Percentiles rank a stretch among this genome's conserved stretches.
Conservation (phyloP, 2,329 filamentous ascomycete species). For the Venturia asperata region DNA sequence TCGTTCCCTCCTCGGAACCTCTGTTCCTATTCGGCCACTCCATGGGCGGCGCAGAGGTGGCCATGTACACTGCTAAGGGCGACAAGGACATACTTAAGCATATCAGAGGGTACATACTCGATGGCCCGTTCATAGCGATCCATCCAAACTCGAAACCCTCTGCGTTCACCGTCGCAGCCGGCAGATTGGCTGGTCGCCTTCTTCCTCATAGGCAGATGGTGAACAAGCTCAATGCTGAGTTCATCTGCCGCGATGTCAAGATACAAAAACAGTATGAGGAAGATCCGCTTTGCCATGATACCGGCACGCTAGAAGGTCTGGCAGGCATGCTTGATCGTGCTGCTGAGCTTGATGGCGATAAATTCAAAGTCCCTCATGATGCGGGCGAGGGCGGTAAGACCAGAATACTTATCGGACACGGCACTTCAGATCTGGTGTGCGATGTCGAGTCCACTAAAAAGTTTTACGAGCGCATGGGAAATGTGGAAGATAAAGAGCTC, state of each 20-base stretch:
- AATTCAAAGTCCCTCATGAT: constrained; percentile 38
- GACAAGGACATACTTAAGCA: constrained; percentile 47
- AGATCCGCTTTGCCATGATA: constrained; percentile 72
- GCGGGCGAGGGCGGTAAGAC: constrained; percentile 49
- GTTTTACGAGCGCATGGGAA: constrained; percentile 27
- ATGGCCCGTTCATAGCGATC: constrained; percentile 73
- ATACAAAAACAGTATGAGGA: constrained; percentile 54
- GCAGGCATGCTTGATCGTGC: constrained; percentile 71
- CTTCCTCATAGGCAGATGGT: constrained; percentile 61
- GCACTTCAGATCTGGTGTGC: constrained; percentile 64
- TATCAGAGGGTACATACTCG: constrained; percentile 67
- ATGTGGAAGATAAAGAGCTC: constrained; percentile 60
- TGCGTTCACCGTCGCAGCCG: constrained; percentile 55
- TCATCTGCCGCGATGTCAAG: constrained; percentile 60
- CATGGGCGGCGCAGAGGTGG: constrained; percentile 77
- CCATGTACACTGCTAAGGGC: constrained; percentile 50
- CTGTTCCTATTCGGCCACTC: constrained; percentile 84
- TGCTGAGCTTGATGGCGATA: constrained; percentile 50
- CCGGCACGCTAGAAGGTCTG: constrained; percentile 76
- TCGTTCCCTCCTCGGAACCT: constrained; percentile 55
- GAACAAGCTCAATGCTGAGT: constrained; percentile 56
- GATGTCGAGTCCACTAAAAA: constrained; percentile 58
- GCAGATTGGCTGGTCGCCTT: constrained; percentile 60
- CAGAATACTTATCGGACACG: constrained; percentile 67
- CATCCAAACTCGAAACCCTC: constrained; percentile 58